A percentile compares a stretch with the other conserved stretches of the same genome.
These are phyloP conservation scores for Rhynchosporium graminicola DNA, from an alignment of 2,329 filamentous ascomycete species.

Conservation along the genomic window DNA sequence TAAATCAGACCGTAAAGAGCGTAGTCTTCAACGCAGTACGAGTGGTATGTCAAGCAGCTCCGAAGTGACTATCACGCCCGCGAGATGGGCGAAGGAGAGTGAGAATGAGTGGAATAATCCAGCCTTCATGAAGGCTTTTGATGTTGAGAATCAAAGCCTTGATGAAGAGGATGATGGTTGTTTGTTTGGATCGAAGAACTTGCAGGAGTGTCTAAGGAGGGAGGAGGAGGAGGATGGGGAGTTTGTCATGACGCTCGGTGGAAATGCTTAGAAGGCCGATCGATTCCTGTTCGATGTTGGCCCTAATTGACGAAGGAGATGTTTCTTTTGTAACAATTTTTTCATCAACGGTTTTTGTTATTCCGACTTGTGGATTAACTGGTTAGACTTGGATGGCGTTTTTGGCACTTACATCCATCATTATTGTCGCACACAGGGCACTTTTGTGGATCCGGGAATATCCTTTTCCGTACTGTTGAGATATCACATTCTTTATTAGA, in stretches of 20 bases:
- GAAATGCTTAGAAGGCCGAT: neutral
- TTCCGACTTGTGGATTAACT: neutral
- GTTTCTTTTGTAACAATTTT: neutral
- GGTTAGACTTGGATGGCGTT: constrained; percentile 4
- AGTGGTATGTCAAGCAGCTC: constrained; percentile 44
- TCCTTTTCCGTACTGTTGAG: neutral
- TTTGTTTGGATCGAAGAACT: constrained; percentile 32
- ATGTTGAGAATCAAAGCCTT: constrained; percentile 43
- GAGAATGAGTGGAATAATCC: constrained; percentile 45
- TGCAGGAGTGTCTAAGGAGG: constrained; percentile 39
- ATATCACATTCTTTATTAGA: neutral
- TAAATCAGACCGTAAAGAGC: constrained; percentile 22
- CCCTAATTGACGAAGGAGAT: neutral
- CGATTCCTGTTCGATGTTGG: too few species aligned
- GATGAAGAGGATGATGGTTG: constrained; percentile 47
- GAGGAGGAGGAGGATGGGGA: constrained; percentile 49
- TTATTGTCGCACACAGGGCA: neutral
- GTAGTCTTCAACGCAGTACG: constrained; percentile 32
- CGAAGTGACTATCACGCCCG: constrained; percentile 52
- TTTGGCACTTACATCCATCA: neutral
- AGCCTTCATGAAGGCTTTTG: constrained; percentile 60
- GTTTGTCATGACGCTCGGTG: constrained; percentile 54
- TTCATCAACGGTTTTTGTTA: neutral
- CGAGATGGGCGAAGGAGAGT: constrained; percentile 44
- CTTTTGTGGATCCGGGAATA: neutral